These are phyloP conservation scores for Coriaria nepalensis DNA, from an alignment of 306 rosid genomes.

Conservation along the genomic window DNA sequence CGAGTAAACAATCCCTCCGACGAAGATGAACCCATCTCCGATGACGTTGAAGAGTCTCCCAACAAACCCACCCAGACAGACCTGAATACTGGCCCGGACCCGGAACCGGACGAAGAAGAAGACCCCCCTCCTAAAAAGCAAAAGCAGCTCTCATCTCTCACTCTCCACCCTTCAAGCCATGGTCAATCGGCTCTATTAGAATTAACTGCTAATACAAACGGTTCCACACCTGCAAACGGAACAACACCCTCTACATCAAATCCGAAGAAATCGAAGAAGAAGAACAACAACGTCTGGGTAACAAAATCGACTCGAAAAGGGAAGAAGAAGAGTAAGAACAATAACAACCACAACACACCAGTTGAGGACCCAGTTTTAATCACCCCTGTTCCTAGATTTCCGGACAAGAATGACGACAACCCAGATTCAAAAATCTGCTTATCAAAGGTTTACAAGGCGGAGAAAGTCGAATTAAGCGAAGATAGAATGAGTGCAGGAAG, in stretches of 20 bases:
- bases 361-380: conserved; percentile 67
- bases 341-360: conserved; percentile 29
- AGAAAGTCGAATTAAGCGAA: conserved; percentile 79
- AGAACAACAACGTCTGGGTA: conserved; percentile 77
- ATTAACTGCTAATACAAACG: conserved; percentile 14
- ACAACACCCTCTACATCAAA: conserved; percentile 18
- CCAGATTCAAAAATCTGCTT: conserved; percentile 60
- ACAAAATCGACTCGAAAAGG: conserved; percentile 81
- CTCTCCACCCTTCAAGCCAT: conserved; percentile 15
- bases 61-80: conserved; percentile 3
- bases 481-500: conserved; percentile 80
- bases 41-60: conserved; percentile 25
- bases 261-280: conserved; percentile 83
- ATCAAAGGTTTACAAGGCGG: conserved; percentile 91
- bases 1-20: conserved; percentile 54
- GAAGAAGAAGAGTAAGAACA: conserved; percentile 67
- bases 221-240: conserved; percentile 5
- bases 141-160: conserved; percentile 62
- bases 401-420: conserved; percentile 73
- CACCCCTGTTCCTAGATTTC: conserved; percentile 74
- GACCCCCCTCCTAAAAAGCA: conserved; percentile 79
- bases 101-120: conserved; percentile 51
- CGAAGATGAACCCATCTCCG: conserved; percentile 41
- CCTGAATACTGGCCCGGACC: conserved; percentile 24
- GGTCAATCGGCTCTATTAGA: conserved; percentile 23